Evolutionary conservation across 768 basidiomycete species (phyloP), one percentile per base, ranked within the genome.

Genomic region (Pisolithus sp.): DNA sequence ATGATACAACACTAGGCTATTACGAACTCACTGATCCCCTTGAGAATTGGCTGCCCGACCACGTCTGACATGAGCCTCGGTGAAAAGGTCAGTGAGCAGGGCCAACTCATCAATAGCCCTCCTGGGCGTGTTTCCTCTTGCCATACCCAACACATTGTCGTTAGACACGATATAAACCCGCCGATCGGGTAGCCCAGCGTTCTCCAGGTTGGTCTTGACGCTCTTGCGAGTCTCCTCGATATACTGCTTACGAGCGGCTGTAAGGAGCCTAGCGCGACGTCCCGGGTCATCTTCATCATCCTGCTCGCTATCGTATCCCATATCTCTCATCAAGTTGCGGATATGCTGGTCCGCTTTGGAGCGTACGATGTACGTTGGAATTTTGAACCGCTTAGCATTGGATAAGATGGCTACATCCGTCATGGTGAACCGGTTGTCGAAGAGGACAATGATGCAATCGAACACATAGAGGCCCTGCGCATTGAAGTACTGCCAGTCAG

Each of bases 401-500:
- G 52, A 48, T 21, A 72, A 61, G 48, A 72, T 67, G 9, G 68
- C 65, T 7, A 66, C 52, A 13, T 69, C 70, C 4, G 68, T 68
- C 55, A 54, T 57, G 0, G 68, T 68, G 54, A 71, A 68, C 0
- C 71, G 64, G 48, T 63, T 63, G 52, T 64, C 63, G 42, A 70
- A 62, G 23, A 71, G 49, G 4, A 72, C 58, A 20, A 71, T 31
- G 48, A 71, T 61, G 18, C 57, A 62, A 46, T 71, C 71, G 31
- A 72, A 71, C 38, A 68, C 61, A 18, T 66, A 71, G 12, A 71
- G 66, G 2, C 69, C 69, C 24, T 70, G 65, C 2, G 58, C 46
- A 20, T 71, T 69, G 58, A 71, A 72, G 48, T 71, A 71, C 15
- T 67, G 59, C 68, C 68, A 71, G 46, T 64, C 67, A 7, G 59